Evolutionary conservation across 306 rosid species (phyloP).

Genomic region (Citrullus mucosospermus): DNA sequence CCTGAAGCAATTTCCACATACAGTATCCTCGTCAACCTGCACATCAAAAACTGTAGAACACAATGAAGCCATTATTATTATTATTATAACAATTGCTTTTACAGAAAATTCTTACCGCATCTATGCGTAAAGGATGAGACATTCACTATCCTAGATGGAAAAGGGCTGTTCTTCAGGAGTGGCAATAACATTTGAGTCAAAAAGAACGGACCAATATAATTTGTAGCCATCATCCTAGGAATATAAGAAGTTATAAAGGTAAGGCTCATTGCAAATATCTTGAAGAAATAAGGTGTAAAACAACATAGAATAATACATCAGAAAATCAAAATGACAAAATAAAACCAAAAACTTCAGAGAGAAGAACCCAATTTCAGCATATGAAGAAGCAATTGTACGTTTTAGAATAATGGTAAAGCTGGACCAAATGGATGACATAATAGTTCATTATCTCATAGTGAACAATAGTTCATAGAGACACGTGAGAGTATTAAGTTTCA

Average conservation of each 20-base stretch:
- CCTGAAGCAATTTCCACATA: slow-evolving; percentile 47
- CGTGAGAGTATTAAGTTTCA: not conserved
- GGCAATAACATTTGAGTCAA: slow-evolving; percentile 57
- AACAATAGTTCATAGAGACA: not conserved
- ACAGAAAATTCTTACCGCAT: slow-evolving; percentile 31
- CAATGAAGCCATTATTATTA: not conserved
- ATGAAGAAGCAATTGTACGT: not conserved
- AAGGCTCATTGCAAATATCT: not conserved
- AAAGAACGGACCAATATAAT: slow-evolving; percentile 66
- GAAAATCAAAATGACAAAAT: not conserved
- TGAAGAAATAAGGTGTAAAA: not conserved
- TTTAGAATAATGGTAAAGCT: not conserved
- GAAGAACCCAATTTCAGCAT: not conserved
- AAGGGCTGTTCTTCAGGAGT: slow-evolving; percentile 56
- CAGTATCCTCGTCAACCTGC: slow-evolving; percentile 51
- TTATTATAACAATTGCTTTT: not conserved
- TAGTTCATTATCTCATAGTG: not conserved
- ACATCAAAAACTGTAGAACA: slow-evolving; percentile 34
- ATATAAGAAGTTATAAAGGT: not conserved
- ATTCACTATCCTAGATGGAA: slow-evolving; percentile 70
- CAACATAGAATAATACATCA: not conserved
- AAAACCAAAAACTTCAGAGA: not conserved
- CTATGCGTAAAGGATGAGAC: slow-evolving; percentile 82
- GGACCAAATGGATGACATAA: not conserved
- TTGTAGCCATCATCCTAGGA: slow-evolving; percentile 71